phyloP scores from a whole-genome alignment of 257 asterid species.

The Solanum tacnaense region DNA sequence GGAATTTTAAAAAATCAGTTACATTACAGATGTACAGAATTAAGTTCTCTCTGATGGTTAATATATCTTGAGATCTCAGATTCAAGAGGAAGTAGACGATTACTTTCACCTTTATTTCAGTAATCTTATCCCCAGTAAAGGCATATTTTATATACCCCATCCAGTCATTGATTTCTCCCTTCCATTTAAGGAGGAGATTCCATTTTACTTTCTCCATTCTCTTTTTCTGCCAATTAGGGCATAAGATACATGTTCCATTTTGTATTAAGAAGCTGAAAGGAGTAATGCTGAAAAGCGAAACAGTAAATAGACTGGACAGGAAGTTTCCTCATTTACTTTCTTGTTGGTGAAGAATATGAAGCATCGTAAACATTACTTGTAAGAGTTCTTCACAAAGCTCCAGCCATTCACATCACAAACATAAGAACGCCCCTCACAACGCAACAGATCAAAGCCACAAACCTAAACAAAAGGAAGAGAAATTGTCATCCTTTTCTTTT shows the following conservation, averaged over 20 bases:
- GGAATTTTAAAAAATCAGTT: background rate
- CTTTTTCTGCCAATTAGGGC: background rate
- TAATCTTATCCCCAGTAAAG: background rate
- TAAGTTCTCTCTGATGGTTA: background rate
- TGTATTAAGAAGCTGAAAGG: background rate
- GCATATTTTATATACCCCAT: background rate
- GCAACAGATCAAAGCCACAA: constrained; percentile 97
- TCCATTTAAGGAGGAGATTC: background rate
- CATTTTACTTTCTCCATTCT: background rate
- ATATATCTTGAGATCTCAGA: background rate
- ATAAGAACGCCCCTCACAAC: constrained; percentile 91
- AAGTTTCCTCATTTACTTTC: background rate
- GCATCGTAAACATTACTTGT: constrained; percentile 46
- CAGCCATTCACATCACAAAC: constrained; percentile 98
- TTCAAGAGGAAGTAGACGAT: background rate
- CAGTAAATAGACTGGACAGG: background rate
- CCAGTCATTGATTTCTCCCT: background rate
- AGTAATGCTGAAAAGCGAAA: background rate
- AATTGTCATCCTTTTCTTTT: background rate
- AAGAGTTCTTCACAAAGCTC: constrained; percentile 95
- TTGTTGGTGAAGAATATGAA: background rate
- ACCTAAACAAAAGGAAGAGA: constrained; percentile 45
- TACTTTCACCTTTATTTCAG: background rate
- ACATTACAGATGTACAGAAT: background rate
- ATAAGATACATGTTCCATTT: background rate